Percentiles rank a stretch among this genome's conserved stretches.
Evolutionary conservation across 1,284 basidiomycete genomes (phyloP).

Genomic region (Megacollybia platyphylla): DNA sequence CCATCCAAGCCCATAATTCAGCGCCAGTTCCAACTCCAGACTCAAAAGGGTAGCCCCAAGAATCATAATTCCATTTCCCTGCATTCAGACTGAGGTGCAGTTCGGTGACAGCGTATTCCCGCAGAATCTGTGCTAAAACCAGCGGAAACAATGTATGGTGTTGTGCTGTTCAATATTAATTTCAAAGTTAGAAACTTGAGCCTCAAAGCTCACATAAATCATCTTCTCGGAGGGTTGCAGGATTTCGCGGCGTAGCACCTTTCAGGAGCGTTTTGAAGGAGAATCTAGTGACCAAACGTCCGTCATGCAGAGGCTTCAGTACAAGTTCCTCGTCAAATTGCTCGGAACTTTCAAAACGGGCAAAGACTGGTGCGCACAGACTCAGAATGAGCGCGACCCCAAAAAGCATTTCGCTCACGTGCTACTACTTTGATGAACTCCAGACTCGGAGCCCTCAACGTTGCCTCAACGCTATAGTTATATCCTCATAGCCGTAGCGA

Average conservation of each 20-base stretch:
- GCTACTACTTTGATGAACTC: too few species aligned
- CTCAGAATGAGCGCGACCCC: not conserved
- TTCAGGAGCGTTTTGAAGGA: constrained; percentile 62
- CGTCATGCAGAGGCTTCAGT: constrained; percentile 71
- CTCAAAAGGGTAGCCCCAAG: constrained; percentile 77
- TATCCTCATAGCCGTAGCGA: too few species aligned
- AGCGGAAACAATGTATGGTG: constrained; percentile 83
- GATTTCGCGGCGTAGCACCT: constrained; percentile 39
- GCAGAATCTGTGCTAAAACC: constrained; percentile 74
- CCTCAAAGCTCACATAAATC: constrained; percentile 34
- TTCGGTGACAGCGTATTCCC: constrained; percentile 75
- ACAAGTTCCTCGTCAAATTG: constrained; percentile 60
- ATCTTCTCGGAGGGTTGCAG: constrained; percentile 28
- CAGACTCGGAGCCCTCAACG: too few species aligned
- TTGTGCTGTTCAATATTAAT: constrained; percentile 33
- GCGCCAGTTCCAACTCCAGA: constrained; percentile 74
- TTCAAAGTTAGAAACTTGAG: constrained; percentile 1
- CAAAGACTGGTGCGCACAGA: not conserved
- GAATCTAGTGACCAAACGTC: constrained; percentile 77
- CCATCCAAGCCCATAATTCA: constrained; percentile 86
- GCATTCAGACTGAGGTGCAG: constrained; percentile 82
- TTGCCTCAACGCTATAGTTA: too few species aligned
- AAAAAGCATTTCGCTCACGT: not conserved
- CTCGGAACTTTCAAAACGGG: constrained; percentile 16
- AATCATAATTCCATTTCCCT: constrained; percentile 81